These are phyloP conservation scores for Claviceps fusiformis DNA, from an alignment of 2,329 filamentous ascomycete species.

Conservation along the genomic window DNA sequence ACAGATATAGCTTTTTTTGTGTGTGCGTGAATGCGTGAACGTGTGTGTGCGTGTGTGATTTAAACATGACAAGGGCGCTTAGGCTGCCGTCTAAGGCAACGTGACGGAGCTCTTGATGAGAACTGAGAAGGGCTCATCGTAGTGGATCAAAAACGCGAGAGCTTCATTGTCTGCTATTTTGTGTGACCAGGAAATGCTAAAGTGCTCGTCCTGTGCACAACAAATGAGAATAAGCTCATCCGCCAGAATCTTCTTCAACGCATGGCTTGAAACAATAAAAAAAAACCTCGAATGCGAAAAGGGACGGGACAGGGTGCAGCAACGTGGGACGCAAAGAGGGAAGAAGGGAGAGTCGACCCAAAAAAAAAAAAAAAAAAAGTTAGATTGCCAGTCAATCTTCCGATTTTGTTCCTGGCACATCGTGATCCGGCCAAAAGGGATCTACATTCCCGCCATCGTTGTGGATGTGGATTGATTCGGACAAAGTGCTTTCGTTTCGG, in stretches of 20 bases:
- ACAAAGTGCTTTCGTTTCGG: neutral
- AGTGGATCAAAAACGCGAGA: neutral
- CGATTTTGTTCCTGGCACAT: conserved; percentile 5
- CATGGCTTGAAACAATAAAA: no score
- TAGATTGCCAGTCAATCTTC: conserved; percentile 6
- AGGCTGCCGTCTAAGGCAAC: neutral
- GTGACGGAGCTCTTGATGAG: neutral
- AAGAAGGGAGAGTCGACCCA: no score
- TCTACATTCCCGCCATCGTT: neutral
- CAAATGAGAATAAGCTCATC: neutral
- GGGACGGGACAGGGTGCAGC: neutral
- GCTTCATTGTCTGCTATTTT: neutral
- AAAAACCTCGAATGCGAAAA: neutral
- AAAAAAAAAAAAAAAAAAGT: neutral
- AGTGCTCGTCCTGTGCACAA: no score
- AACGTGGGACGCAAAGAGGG: no score
- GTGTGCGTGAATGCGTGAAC: no score
- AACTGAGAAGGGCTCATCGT: neutral
- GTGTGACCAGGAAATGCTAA: neutral
- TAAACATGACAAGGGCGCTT: no score
- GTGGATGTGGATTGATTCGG: neutral
- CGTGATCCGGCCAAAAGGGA: conserved; percentile 2
- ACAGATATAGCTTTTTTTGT: no score
- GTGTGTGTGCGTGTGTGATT: no score
- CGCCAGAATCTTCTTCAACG: neutral